Conservation (phyloP, 1,139 yeast species). For the Debaryomyces sp. region DNA sequence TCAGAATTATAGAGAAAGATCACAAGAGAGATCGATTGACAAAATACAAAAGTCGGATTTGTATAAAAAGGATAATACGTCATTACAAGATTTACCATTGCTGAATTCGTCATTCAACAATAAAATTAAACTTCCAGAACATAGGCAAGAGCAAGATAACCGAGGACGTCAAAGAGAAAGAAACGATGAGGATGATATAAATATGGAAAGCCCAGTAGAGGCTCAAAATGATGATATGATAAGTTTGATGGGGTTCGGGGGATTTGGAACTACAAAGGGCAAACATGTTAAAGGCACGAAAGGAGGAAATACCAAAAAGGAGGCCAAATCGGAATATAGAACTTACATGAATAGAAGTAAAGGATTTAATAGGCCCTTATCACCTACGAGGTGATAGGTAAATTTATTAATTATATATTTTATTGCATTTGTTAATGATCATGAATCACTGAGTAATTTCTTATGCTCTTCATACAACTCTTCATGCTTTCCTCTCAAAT, state of each 20-base stretch:
- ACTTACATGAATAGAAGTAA: slow-evolving; percentile 69
- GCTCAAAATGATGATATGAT: slow-evolving; percentile 28
- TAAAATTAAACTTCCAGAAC: slow-evolving; percentile 7
- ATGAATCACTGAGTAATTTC: slow-evolving; percentile 26
- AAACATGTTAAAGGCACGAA: slow-evolving; percentile 57
- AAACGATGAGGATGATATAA: slow-evolving; percentile 11
- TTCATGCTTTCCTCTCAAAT: slow-evolving; percentile 62
- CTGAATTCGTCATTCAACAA: slow-evolving; percentile 13
- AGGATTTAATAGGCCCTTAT: slow-evolving; percentile 63
- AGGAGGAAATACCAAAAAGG: slow-evolving; percentile 48
- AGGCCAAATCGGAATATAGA: slow-evolving; percentile 52
- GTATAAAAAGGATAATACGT: slow-evolving; percentile 18
- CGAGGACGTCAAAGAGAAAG: slow-evolving; percentile 31
- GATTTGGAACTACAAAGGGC: slow-evolving; percentile 63
- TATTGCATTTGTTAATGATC: slow-evolving; percentile 5
- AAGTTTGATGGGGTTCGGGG: slow-evolving; percentile 65
- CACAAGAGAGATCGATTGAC: slow-evolving; percentile 14
- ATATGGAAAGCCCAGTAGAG: neutral
- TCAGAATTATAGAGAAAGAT: slow-evolving; percentile 13
- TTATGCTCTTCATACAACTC: slow-evolving; percentile 58
- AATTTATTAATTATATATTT: slow-evolving; percentile 4
- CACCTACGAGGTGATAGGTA: slow-evolving; percentile 39
- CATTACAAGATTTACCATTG: slow-evolving; percentile 20
- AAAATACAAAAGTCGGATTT: slow-evolving; percentile 19
- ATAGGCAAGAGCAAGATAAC: slow-evolving; percentile 19